Evolutionary conservation across 2,329 filamentous ascomycete genomes (phyloP).

Genomic region (Cryphonectria parasitica): DNA sequence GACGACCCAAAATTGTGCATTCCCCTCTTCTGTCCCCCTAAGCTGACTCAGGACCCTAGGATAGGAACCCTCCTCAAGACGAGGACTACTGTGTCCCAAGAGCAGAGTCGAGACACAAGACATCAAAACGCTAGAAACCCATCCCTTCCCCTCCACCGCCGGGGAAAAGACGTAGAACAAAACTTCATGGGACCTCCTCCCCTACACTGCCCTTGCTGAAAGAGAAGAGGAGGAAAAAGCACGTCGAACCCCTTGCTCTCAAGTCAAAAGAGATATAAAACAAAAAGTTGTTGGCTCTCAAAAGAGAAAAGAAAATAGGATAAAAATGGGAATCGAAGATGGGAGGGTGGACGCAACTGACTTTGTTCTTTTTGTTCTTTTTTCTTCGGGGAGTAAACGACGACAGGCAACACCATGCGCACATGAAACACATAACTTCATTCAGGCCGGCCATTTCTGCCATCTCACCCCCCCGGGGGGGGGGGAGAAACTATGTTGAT

Average conservation of each 20-base stretch:
- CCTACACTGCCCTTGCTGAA: neutral
- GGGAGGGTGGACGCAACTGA: constrained; percentile 8
- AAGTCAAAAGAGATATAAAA: constrained; percentile 17
- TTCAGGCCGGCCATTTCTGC: constrained; percentile 16
- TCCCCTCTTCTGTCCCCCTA: neutral
- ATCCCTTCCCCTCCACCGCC: neutral
- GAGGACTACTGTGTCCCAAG: neutral
- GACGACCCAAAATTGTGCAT: neutral
- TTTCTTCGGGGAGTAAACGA: neutral
- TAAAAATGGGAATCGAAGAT: constrained; percentile 13
- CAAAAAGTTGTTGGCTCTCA: constrained; percentile 4
- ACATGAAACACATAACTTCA: constrained; percentile 28
- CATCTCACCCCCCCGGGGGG: neutral
- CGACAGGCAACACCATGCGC: constrained; percentile 24
- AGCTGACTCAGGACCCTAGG: neutral
- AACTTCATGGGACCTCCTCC: neutral
- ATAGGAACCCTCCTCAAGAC: neutral
- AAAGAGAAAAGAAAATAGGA: neutral
- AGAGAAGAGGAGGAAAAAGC: neutral
- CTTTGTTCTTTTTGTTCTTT: constrained; percentile 12
- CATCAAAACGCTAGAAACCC: neutral
- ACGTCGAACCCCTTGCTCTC: constrained; percentile 12
- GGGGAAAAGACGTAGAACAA: neutral
- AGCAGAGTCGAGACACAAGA: neutral
- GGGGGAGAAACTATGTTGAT: constrained; percentile 7